Percentiles rank a stretch among this genome's conserved stretches.
Conservation (phyloP, 2,329 filamentous ascomycete genomes). For the Thielaviopsis ethacetica region DNA sequence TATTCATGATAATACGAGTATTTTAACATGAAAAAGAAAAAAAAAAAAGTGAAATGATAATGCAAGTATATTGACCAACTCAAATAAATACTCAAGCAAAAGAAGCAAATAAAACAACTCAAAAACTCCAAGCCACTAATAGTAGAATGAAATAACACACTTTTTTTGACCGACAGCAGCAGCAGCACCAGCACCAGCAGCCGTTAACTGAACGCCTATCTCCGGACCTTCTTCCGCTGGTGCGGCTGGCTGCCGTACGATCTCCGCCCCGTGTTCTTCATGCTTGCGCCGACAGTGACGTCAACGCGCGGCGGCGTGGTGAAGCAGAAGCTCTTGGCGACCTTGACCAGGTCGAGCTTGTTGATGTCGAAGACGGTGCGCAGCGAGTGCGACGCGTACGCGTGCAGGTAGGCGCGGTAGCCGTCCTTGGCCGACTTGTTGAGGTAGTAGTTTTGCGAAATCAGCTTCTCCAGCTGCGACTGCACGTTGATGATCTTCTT, state of each 20-base stretch:
- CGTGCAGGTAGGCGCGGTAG: constrained; percentile 83
- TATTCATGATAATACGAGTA: not conserved
- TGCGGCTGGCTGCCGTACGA: constrained; percentile 62
- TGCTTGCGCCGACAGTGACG: constrained; percentile 64
- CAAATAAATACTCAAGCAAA: not conserved
- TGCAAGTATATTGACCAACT: not conserved
- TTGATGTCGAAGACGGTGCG: constrained; percentile 57
- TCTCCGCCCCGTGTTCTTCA: constrained; percentile 54
- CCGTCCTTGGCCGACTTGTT: constrained; percentile 70
- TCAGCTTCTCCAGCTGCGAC: constrained; percentile 83
- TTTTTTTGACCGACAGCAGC: constrained; percentile 4
- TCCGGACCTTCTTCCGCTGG: constrained; percentile 30
- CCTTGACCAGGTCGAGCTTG: constrained; percentile 67
- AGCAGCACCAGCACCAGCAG: not conserved
- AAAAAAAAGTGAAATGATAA: too few species aligned
- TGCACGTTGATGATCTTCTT: constrained; percentile 87
- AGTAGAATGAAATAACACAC: not conserved
- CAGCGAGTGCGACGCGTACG: constrained; percentile 62
- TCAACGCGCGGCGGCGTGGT: constrained; percentile 65
- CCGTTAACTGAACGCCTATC: constrained; percentile 4
- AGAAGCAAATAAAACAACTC: constrained; percentile 2
- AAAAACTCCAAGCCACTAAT: constrained; percentile 7
- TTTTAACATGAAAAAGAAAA: not conserved
- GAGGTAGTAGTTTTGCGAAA: constrained; percentile 90
- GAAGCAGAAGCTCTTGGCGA: constrained; percentile 75